Evolutionary conservation across 2,329 filamentous ascomycete species (phyloP), one percentile per base, ranked within the genome.

Genomic region (Tolypocladium inflatum): DNA sequence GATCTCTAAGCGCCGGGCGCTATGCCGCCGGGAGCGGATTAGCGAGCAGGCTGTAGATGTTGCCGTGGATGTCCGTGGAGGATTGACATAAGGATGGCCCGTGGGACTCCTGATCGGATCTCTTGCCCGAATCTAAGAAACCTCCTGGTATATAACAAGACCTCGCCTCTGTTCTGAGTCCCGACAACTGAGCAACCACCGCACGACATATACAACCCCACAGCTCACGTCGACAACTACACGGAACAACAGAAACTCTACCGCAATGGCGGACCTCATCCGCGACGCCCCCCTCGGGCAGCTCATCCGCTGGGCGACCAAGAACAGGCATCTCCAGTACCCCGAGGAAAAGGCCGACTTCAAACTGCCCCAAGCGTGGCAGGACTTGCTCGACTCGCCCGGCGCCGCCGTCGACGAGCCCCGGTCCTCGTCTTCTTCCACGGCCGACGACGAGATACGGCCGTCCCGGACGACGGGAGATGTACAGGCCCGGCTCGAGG

Each of bases 241-340:
- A 30, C 26, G 26, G 26, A 30, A 30, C 26, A 30, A 30, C 26
- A 45, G 4, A 26, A 17, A 3, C 23, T 3, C 45, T 30, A 51
- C 21, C 26, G 26, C 37, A 8, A 66, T 73, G 66, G 65, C 66
- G 56, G 71, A 71, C 55, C 48, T 70, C 26, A 65, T 86, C 58
- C 74, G 82, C 66, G 83, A 86, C 58, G 77, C 83, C 59, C 77
- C 83, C 35, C 63, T 85, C 61, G 84, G 84, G 63, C 82, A 86
- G 63, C 63, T 85, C 54, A 75, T 86, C 62, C 77, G 84, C 63
- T 80, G 74, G 63, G 55, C 78, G 57, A 82, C 82, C 3, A 69
- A 70, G 38, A 83, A 83, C 65, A 75, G 70, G 48, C 66, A 80
- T 50, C 72, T 87, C 15, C 75, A 78, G 59, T 86, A 86, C 60